Evolutionary conservation across 176 grass and related monocot species (phyloP).

Genomic region (Musa acuminata): DNA sequence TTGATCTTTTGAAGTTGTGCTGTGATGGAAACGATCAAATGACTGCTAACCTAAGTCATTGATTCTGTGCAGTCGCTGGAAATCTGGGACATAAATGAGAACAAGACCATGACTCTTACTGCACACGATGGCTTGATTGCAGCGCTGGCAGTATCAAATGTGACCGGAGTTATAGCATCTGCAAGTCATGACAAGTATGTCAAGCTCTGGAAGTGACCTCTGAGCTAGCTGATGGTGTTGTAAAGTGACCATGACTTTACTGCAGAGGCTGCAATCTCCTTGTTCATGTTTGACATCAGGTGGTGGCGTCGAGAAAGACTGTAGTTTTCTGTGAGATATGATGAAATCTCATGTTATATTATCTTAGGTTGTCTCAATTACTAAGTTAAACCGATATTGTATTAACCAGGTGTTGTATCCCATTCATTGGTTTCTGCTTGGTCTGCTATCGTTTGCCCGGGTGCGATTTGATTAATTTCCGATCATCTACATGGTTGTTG

Average conservation of each 20-base stretch:
- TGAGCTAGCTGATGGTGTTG: neutral
- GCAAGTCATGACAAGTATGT: slow-evolving; percentile 19
- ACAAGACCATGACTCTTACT: slow-evolving; percentile 17
- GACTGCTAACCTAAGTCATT: neutral
- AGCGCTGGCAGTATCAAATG: slow-evolving; percentile 13
- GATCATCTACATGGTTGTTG: neutral
- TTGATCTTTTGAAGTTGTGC: no score
- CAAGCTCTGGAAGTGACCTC: slow-evolving; percentile 17
- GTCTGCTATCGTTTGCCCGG: neutral
- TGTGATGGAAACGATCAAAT: neutral
- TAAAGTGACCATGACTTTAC: no score
- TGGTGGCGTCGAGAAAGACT: neutral
- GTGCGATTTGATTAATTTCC: neutral
- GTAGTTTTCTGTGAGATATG: neutral
- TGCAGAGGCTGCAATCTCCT: no score
- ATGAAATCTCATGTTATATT: neutral
- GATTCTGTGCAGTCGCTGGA: slow-evolving; percentile 15
- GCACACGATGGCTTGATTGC: slow-evolving; percentile 15
- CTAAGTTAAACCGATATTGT: neutral
- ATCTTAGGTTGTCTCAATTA: neutral
- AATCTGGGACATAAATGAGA: slow-evolving; percentile 20
- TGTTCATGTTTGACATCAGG: neutral
- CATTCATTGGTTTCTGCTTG: neutral
- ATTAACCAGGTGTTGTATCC: neutral
- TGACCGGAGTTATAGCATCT: slow-evolving; percentile 17